Conservation (phyloP, 129 eudicot species). For the Lonicera japonica region DNA sequence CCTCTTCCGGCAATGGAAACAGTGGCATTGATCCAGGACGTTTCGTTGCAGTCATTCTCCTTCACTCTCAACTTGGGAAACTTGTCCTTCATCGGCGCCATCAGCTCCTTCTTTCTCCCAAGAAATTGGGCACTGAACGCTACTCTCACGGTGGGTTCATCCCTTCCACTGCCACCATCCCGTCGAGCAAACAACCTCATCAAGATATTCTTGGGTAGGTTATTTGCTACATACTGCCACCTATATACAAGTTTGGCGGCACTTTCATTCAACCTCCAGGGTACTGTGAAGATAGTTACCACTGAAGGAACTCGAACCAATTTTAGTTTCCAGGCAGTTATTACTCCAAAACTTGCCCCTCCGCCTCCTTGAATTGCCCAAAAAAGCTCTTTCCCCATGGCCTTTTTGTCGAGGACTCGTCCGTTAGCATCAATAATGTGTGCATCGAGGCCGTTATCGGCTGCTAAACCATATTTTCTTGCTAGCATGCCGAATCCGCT, state of each 20-base stretch:
- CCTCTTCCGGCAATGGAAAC: neutral
- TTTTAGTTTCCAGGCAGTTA: slow-evolving; percentile 9
- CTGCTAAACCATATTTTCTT: too few relatives aligned
- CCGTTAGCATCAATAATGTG: slow-evolving; percentile 13
- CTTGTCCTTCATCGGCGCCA: neutral
- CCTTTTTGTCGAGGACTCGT: neutral
- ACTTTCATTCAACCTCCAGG: neutral
- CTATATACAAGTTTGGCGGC: neutral
- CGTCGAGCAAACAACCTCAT: neutral
- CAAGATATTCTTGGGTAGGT: neutral
- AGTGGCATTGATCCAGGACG: neutral
- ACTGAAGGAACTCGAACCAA: slow-evolving; percentile 1
- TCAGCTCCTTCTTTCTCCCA: neutral
- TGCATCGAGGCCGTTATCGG: neutral
- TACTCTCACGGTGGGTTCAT: neutral
- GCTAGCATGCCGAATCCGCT: slow-evolving; percentile 5
- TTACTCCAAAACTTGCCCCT: slow-evolving; percentile 12
- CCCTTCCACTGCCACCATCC: too few relatives aligned
- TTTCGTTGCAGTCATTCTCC: neutral
- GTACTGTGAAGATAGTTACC: neutral
- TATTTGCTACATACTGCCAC: slow-evolving; percentile 1
- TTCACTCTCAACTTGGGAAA: slow-evolving; percentile 8
- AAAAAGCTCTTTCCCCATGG: slow-evolving; percentile 12
- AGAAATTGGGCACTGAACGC: neutral
- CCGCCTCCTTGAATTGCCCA: slow-evolving; percentile 12